Conservation (phyloP, 2,329 filamentous ascomycete species). For the Aspergillus ustus region DNA sequence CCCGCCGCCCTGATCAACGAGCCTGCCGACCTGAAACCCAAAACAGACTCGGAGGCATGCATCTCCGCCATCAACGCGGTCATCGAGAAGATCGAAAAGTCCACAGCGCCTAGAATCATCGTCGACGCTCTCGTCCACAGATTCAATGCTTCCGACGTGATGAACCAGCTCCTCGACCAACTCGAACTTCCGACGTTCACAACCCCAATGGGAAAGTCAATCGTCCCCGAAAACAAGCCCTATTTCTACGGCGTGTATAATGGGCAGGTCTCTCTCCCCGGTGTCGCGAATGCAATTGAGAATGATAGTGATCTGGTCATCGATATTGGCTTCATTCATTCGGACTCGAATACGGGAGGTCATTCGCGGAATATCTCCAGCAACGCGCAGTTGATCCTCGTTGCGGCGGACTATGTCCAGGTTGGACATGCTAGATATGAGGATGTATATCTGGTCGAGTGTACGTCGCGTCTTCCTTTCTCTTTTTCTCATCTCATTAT, state of each 20-base stretch:
- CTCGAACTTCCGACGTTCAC: slow-evolving; percentile 76
- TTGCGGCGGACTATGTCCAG: slow-evolving; percentile 64
- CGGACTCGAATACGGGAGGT: slow-evolving; percentile 56
- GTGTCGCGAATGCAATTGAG: slow-evolving; percentile 33
- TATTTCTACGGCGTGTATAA: slow-evolving; percentile 81
- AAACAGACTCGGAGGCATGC: not conserved
- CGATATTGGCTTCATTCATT: slow-evolving; percentile 38
- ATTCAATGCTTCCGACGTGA: slow-evolving; percentile 71
- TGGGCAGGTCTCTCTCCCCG: slow-evolving; percentile 67
- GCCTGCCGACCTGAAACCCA: slow-evolving; percentile 51
- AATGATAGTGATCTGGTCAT: slow-evolving; percentile 36
- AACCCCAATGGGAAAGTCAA: slow-evolving; percentile 85
- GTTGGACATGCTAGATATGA: not conserved
- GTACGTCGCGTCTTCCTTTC: not conserved
- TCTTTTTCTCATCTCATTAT: not conserved
- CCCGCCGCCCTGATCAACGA: slow-evolving; percentile 70
- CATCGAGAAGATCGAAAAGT: slow-evolving; percentile 69
- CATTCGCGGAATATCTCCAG: slow-evolving; percentile 72
- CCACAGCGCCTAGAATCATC: slow-evolving; percentile 70
- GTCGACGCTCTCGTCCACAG: slow-evolving; percentile 79
- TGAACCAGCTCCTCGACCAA: slow-evolving; percentile 71
- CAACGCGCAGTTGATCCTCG: slow-evolving; percentile 75
- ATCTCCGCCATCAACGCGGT: slow-evolving; percentile 68
- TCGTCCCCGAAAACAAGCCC: slow-evolving; percentile 71
- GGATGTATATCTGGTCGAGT: not conserved